phyloP scores from a whole-genome alignment of 495 filamentous ascomycete species.

The Tuber aestivum region DNA sequence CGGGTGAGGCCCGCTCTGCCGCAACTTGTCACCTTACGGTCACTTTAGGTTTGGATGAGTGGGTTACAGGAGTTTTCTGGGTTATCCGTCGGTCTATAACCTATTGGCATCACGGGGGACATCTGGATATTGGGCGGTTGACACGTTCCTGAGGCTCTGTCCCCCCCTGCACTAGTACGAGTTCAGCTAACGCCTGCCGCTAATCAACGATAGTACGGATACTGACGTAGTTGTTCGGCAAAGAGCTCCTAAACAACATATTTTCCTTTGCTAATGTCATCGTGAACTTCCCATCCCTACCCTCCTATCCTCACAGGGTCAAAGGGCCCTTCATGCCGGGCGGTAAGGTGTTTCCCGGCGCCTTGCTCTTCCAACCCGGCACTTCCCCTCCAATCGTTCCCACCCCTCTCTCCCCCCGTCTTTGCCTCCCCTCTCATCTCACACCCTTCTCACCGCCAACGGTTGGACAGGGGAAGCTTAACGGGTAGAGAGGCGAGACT shows the following conservation, averaged over 20 bases:
- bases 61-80: neutral
- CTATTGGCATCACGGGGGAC: neutral
- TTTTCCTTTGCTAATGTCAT: neutral
- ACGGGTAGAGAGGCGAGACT: neutral
- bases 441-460: neutral
- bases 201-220: neutral
- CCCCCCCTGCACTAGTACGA: neutral
- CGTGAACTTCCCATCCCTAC: neutral
- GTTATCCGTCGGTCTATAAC: neutral
- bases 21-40: neutral
- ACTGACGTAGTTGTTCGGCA: slow-evolving; percentile 1
- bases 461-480: neutral
- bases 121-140: neutral
- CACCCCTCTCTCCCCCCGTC: neutral
- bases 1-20: neutral
- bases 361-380: neutral
- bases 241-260: neutral
- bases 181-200: neutral
- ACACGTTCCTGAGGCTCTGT: slow-evolving; percentile 2
- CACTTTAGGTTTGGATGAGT: neutral
- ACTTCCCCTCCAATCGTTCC: neutral
- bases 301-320: neutral
- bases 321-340: neutral
- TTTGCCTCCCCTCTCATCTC: neutral
- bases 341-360: neutral